Evolutionary conservation across 257 asterid genomes (phyloP).

Genomic region (Avicennia marina): DNA sequence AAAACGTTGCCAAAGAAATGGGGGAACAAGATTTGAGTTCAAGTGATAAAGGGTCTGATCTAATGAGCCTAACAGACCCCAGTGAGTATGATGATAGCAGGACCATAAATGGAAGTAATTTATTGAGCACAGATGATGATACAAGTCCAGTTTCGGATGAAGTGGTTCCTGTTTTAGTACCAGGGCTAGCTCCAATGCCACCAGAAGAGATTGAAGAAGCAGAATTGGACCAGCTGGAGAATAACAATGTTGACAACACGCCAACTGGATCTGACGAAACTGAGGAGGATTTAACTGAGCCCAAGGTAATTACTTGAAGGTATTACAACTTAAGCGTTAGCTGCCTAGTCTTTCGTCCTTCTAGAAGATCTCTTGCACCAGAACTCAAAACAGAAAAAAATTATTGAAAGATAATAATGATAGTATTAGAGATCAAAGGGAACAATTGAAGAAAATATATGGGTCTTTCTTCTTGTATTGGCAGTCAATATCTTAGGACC

Average conservation of each 20-base stretch:
- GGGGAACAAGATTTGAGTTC: conserved; percentile 17
- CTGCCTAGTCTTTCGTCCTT: not conserved
- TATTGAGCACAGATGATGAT: conserved; percentile 16
- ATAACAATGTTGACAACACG: conserved; percentile 8
- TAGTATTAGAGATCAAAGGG: too few relatives aligned
- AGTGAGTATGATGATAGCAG: too few relatives aligned
- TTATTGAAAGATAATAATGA: too few relatives aligned
- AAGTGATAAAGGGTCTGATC: too few relatives aligned
- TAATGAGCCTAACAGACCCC: too few relatives aligned
- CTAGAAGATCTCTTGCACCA: not conserved
- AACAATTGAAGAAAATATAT: too few relatives aligned
- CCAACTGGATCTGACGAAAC: conserved; percentile 17
- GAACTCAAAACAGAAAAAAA: not conserved
- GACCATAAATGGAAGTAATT: conserved; percentile 9
- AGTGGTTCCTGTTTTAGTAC: conserved; percentile 49
- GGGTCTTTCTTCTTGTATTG: too few relatives aligned
- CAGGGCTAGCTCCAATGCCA: conserved; percentile 41
- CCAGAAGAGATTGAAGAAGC: conserved; percentile 26
- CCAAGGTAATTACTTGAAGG: not conserved
- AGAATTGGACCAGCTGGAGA: conserved; percentile 19
- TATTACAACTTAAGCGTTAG: not conserved
- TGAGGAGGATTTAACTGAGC: not conserved
- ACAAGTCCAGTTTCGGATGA: conserved; percentile 18
- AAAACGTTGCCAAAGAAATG: conserved; percentile 11
- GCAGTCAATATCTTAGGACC: too few relatives aligned